These are phyloP conservation scores for Penicillium paneum DNA, from an alignment of 2,329 filamentous ascomycete species.

Conservation along the genomic window DNA sequence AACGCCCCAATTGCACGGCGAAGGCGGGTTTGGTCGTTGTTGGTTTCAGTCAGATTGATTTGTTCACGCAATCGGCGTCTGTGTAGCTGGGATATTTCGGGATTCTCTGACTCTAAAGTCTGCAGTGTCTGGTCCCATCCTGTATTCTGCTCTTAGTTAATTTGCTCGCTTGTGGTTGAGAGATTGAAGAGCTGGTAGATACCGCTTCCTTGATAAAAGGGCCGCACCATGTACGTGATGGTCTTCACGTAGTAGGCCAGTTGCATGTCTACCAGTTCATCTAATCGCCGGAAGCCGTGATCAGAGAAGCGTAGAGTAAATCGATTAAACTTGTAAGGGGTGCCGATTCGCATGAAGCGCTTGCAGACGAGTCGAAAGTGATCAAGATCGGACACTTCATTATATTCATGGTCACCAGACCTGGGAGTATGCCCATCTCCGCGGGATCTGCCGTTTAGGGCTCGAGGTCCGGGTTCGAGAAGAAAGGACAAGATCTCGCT, in stretches of 20 bases:
- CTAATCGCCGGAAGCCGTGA: conserved; percentile 34
- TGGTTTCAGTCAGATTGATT: conserved; percentile 47
- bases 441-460: conserved; percentile 1
- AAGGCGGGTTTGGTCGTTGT: conserved; percentile 53
- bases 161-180: conserved; percentile 1
- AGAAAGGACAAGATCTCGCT: conserved; percentile 34
- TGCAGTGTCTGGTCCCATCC: conserved; percentile 31
- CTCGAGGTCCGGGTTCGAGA: conserved; percentile 17
- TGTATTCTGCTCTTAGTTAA: conserved; percentile 24
- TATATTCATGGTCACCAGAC: conserved; percentile 17
- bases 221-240: conserved; percentile 42
- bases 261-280: conserved; percentile 37
- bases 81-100: conserved; percentile 28
- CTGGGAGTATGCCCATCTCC: conserved; percentile 4
- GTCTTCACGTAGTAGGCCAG: conserved; percentile 37
- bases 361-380: conserved; percentile 42
- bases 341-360: conserved; percentile 41
- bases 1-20: conserved; percentile 58
- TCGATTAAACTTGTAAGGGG: conserved; percentile 38
- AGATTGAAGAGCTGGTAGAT: conserved; percentile 24
- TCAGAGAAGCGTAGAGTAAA: conserved; percentile 38
- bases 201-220: conserved; percentile 41
- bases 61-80: conserved; percentile 37
- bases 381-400: conserved; percentile 38
- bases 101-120: conserved; percentile 18